Percentiles rank a stretch among this genome's conserved stretches.
These are phyloP conservation scores for Barnettozyma vustinii DNA, from an alignment of 805 yeast genomes.

Conservation along the genomic window DNA sequence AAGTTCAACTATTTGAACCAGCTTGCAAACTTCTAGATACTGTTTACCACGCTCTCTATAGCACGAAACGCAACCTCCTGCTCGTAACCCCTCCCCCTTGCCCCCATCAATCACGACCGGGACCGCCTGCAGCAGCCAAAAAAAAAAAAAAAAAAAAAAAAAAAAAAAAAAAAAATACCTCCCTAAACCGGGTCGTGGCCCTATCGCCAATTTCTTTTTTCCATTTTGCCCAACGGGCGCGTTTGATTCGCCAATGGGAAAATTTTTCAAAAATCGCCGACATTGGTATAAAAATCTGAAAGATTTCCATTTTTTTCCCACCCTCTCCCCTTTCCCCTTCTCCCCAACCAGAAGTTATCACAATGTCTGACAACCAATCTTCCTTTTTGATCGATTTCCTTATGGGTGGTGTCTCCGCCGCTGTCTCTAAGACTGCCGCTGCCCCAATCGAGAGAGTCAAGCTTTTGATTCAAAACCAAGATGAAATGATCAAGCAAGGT, in stretches of 20 bases:
- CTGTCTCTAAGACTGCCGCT: constrained; percentile 95
- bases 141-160: too few relatives aligned
- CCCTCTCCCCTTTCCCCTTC: constrained; percentile 1
- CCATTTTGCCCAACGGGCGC: background rate
- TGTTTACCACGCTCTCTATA: background rate
- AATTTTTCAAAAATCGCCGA: constrained; percentile 1
- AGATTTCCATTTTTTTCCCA: background rate
- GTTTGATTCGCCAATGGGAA: constrained; percentile 9
- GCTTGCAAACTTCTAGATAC: background rate
- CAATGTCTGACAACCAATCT: constrained; percentile 33
- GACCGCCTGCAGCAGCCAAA: background rate
- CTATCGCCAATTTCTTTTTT: constrained; percentile 1
- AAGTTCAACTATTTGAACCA: background rate
- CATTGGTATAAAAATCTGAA: constrained; percentile 2
- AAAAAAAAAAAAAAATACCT: too few relatives aligned
- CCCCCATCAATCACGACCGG: background rate
- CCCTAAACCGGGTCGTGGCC: background rate
- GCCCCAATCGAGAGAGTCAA: constrained; percentile 98
- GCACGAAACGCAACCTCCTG: background rate
- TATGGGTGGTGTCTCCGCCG: constrained; percentile 99
- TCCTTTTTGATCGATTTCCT: constrained; percentile 62
- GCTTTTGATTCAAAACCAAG: constrained; percentile 94
- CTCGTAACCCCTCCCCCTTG: background rate
- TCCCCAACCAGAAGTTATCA: constrained; percentile 8
- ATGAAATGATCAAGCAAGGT: constrained; percentile 97